These are phyloP conservation scores for Decorospora gaudefroyi DNA, from an alignment of 2,329 filamentous ascomycete species.

Conservation along the genomic window DNA sequence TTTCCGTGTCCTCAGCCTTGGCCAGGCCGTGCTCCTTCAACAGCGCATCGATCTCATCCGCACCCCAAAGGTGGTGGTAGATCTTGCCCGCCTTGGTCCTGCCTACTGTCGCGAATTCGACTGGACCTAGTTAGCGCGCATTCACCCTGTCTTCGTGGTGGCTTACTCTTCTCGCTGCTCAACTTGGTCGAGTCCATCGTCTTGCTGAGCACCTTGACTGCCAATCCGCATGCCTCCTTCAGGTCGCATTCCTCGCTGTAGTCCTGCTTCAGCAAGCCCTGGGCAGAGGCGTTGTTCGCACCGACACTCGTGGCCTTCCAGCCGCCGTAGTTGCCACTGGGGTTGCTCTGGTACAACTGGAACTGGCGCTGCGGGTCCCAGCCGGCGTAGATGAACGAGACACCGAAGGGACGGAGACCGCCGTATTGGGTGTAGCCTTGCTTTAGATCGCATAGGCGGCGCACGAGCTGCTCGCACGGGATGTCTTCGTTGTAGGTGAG, in stretches of 20 bases:
- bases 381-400: slow-evolving; percentile 99
- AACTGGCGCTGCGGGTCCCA: slow-evolving; percentile 96
- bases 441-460: slow-evolving; percentile 94
- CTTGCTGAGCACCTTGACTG: slow-evolving; percentile 99
- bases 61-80: slow-evolving; percentile 96
- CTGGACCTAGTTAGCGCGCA: slow-evolving; percentile 54
- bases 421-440: slow-evolving; percentile 99
- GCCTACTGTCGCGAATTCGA: slow-evolving; percentile 97
- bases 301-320: slow-evolving; percentile 99
- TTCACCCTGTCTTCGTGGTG: slow-evolving; percentile 46
- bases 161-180: slow-evolving; percentile 98
- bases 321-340: slow-evolving; percentile 96
- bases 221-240: slow-evolving; percentile 95
- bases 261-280: slow-evolving; percentile 97
- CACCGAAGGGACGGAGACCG: slow-evolving; percentile 95
- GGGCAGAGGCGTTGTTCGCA: slow-evolving; percentile 96
- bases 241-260: slow-evolving; percentile 98
- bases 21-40: slow-evolving; percentile 94
- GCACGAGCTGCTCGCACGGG: slow-evolving; percentile 97
- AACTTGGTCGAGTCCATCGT: slow-evolving; percentile 99
- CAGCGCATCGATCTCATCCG: slow-evolving; percentile 92
- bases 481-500: slow-evolving; percentile 99
- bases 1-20: slow-evolving; percentile 58
- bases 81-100: slow-evolving; percentile 94
- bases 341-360: slow-evolving; percentile 99